Base-by-base conservation (phyloP, 257 asterid genomes). In the Nicotiana noctiflora region DNA sequence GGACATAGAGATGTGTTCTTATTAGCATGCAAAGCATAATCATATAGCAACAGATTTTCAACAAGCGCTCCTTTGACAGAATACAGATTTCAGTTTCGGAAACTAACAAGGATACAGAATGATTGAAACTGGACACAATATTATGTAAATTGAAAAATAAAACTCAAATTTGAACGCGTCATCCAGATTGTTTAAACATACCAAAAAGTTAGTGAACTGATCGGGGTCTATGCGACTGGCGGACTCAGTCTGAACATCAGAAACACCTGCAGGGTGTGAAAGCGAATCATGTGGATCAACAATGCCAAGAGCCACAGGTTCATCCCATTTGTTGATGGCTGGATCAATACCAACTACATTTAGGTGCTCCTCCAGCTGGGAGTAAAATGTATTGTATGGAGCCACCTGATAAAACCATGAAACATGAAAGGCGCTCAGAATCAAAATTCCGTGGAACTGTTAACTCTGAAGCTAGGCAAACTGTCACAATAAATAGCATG, bases 211-310 rank as follows among this genome's bases (percentile, higher is more conserved):
- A 53, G 96, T 93, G 87, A 77, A 92, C 81, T 91, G 94, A 88
- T 95, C 97, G 60, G 97, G 97, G 85, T 93, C 98, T 79, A 92
- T 62, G 80, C 86, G 90, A 23, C 90, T 80, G 80, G 98, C 98
- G 82, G 95, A 92, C 87, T 95, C 98, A 29, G 98, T 90, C 84
- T 91, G 96, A 80, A 82, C 97, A 89, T 95, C 99, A 6, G 97
- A 89, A 63, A 92, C 97, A 80, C 97, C 97, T 79, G 97, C 97
- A 59, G 98, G 94, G 91, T 92, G 97, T 65, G 99, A 93, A 82
- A 93, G 81, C 46, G 98, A 95, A 88, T 95, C 98, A 56, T 95
- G 98, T 49, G 97, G 99, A 89, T 93, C 99, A 60, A 92, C 97
- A 84, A 92, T 75, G 84, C 98, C 99, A 84, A 95, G 97, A 62